Conservation (phyloP, 2,329 filamentous ascomycete genomes). For the Penicillium sp. region DNA sequence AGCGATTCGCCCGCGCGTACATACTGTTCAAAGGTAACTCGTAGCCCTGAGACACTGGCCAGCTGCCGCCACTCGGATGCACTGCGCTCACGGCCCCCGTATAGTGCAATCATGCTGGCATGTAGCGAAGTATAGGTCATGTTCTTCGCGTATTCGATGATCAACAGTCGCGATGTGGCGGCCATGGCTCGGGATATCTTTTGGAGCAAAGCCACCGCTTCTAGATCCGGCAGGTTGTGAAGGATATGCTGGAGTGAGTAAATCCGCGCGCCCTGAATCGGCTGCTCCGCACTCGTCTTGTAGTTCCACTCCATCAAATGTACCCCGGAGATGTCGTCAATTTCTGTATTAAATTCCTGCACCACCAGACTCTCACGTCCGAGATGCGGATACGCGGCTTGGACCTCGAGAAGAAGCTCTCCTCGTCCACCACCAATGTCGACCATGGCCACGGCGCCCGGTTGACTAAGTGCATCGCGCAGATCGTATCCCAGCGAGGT, state of each 20-base stretch:
- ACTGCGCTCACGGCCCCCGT: slow-evolving; percentile 34
- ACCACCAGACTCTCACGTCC: slow-evolving; percentile 28
- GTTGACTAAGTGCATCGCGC: slow-evolving; percentile 18
- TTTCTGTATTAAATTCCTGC: slow-evolving; percentile 36
- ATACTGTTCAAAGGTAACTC: slow-evolving; percentile 37
- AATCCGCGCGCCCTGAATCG: slow-evolving; percentile 30
- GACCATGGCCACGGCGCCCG: slow-evolving; percentile 26
- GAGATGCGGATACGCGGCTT: slow-evolving; percentile 32
- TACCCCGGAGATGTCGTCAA: slow-evolving; percentile 25
- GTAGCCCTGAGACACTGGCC: slow-evolving; percentile 30
- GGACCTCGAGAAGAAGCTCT: slow-evolving; percentile 36
- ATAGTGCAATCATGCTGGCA: slow-evolving; percentile 37
- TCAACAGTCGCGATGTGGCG: slow-evolving; percentile 31
- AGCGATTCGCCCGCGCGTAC: slow-evolving; percentile 32
- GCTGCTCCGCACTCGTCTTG: slow-evolving; percentile 32
- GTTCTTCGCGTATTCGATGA: slow-evolving; percentile 38
- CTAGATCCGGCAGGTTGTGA: slow-evolving; percentile 37
- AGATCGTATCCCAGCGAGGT: slow-evolving; percentile 33
- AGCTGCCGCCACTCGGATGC: slow-evolving; percentile 34
- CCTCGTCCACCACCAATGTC: slow-evolving; percentile 40
- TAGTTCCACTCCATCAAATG: slow-evolving; percentile 36
- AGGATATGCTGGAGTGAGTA: slow-evolving; percentile 37
- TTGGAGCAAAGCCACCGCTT: slow-evolving; percentile 34
- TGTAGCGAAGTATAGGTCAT: slow-evolving; percentile 34
- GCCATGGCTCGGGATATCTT: slow-evolving; percentile 36